A percentile compares a stretch with the other conserved stretches of the same genome.
These are phyloP conservation scores for Penicillium roqueforti DNA, from an alignment of 495 filamentous ascomycete genomes.

Conservation along the genomic window DNA sequence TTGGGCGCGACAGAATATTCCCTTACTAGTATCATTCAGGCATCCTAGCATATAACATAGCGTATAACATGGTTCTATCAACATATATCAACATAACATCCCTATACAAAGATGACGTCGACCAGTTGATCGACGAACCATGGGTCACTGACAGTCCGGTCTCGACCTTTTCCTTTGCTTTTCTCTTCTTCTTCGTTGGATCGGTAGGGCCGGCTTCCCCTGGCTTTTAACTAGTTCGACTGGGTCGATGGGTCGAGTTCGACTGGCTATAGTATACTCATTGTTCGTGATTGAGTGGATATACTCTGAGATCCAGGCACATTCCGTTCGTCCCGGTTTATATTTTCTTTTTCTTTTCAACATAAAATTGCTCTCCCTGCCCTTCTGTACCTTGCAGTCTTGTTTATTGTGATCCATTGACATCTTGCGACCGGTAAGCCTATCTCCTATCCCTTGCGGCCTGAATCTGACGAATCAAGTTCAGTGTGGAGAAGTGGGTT, in stretches of 20 bases:
- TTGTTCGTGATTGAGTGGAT: conserved; percentile 14
- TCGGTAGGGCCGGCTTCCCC: conserved; percentile 4
- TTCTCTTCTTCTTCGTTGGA: not conserved
- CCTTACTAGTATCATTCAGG: too few species aligned
- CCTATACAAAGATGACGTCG: too few species aligned
- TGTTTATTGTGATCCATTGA: conserved; percentile 3
- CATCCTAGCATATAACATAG: too few species aligned
- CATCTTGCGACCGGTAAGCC: not conserved
- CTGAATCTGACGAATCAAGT: conserved; percentile 6
- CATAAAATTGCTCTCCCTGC: not conserved
- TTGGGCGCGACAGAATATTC: too few species aligned
- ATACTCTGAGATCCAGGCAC: conserved; percentile 12
- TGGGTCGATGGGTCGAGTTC: too few species aligned
- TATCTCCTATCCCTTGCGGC: conserved; percentile 4
- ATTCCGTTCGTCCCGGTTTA: conserved; percentile 10
- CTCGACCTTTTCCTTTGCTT: not conserved
- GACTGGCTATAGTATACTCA: not conserved
- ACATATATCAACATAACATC: too few species aligned
- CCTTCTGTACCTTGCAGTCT: conserved; percentile 3
- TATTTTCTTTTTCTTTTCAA: not conserved
- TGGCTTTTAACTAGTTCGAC: not conserved
- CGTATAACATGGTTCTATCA: too few species aligned
- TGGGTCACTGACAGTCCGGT: not conserved
- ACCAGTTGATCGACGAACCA: conserved; percentile 1
- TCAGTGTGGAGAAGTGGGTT: conserved; percentile 10